Base-by-base conservation (phyloP, 2,329 filamentous ascomycete genomes). In the Davidsoniella neocaledoniae region DNA sequence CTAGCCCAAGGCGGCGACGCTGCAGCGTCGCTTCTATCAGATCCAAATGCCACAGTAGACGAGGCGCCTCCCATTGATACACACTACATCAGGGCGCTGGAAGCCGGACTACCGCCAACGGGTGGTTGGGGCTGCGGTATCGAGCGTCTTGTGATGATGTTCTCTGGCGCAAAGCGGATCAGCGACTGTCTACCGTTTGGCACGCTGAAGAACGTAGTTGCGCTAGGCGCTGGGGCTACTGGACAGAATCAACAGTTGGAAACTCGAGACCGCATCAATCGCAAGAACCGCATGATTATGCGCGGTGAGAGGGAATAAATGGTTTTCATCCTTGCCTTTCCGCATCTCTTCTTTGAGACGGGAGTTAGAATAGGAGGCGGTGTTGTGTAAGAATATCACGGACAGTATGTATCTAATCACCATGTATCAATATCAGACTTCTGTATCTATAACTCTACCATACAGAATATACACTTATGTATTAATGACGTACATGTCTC, bases 61-160 rank as follows among this genome's bases (percentile, higher is more conserved):
- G 67, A 74, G 43, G 64, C 54, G 57, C 67, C 53, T 58, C 72
- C 57, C 58, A 73, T 62, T 58, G 87, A 95, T 59, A 83, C 93
- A 66, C 83, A 77, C 58, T 98, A 94, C 59, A 68, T 95, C 43
- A 76, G 81, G 57, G 86, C 85, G 3, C 65, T 98, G 46, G 86
- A 94, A 62, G 86, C 85, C 66, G 91, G 86, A 0, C 67, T 98
- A 53, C 91, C 91, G n/a, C 86, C 91, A 0, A 98, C 91, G 0
- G 91, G 90, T 0, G 91, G 91, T 4, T 98, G 91, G 91, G 91
- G 91, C 1, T 93, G 87, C 58, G 91, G 91, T 1, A 70, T 98
- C 40, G 91, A 98, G 65, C 72, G 91, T 48, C 68, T 98, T 48
- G 82, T 86, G 37, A 98, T 98, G 91, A 66, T 95, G 45, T 85